Percentiles rank a stretch among this genome's conserved stretches.
Conservation (phyloP, 768 basidiomycete species). For the Zangia roseola region DNA sequence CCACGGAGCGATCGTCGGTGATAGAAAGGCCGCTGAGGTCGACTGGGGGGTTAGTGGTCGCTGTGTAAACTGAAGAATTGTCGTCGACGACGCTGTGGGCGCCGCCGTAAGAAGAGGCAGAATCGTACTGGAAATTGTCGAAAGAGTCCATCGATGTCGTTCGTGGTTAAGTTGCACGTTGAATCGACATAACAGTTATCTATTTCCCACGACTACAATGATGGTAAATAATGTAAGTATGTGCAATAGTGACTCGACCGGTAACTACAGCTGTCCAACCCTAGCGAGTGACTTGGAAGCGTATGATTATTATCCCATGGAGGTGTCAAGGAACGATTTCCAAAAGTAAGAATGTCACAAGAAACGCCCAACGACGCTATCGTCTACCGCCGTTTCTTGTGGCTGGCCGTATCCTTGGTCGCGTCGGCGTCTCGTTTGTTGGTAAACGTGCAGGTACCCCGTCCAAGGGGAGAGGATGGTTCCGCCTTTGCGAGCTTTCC, state of each 20-base stretch:
- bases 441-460: conserved; percentile 37
- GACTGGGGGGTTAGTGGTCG: conserved; percentile 57
- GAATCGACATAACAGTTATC: conserved; percentile 14
- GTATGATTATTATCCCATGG: conserved; percentile 1
- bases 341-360: conserved; percentile 6
- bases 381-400: conserved; percentile 43
- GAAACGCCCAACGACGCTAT: conserved; percentile 32
- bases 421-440: conserved; percentile 59
- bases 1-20: conserved; percentile 55
- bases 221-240: too few relatives aligned
- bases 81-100: conserved; percentile 71
- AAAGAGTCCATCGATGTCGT: conserved; percentile 67
- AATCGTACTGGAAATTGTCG: conserved; percentile 84
- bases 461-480: conserved; percentile 25
- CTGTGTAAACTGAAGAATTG: conserved; percentile 78
- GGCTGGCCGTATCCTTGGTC: conserved; percentile 50
- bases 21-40: conserved; percentile 70
- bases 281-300: conserved; percentile 13
- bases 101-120: conserved; percentile 76
- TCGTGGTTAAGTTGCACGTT: conserved; percentile 6
- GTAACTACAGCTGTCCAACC: conserved; percentile 11
- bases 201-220: conserved; percentile 26
- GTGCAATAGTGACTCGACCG: too few relatives aligned
- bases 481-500: conserved; percentile 27
- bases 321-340: not conserved